Conservation (phyloP, 768 basidiomycete genomes). For the Hysterangium stoloniferum region DNA sequence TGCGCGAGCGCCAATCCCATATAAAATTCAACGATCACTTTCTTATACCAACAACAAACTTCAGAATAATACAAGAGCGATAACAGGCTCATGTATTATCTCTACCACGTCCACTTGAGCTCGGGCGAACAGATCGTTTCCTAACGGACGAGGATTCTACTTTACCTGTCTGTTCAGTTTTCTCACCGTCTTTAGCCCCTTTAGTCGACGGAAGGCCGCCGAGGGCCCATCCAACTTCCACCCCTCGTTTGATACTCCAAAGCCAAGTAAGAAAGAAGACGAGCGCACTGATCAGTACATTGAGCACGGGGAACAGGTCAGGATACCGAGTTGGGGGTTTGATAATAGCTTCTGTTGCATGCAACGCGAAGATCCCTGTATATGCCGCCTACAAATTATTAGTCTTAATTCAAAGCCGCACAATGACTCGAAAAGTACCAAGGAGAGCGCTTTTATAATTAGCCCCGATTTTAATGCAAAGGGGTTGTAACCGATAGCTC, state of each 20-base stretch:
- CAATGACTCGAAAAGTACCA: conserved; percentile 30
- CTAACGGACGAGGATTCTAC: too few relatives aligned
- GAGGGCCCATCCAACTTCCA: conserved; percentile 77
- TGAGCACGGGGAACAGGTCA: conserved; percentile 78
- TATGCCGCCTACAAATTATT: conserved; percentile 44
- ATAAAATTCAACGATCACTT: too few relatives aligned
- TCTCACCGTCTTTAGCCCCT: neutral
- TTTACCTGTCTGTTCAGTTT: too few relatives aligned
- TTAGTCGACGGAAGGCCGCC: conserved; percentile 31
- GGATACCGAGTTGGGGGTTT: conserved; percentile 71
- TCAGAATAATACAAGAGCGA: too few relatives aligned
- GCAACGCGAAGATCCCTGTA: conserved; percentile 43
- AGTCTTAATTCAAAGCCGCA: neutral
- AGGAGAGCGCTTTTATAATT: conserved; percentile 40
- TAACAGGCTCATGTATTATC: too few relatives aligned
- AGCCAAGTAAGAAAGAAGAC: conserved; percentile 81
- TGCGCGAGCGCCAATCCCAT: too few relatives aligned
- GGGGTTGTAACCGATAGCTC: conserved; percentile 70
- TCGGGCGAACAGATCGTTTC: too few relatives aligned
- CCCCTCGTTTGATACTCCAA: conserved; percentile 78
- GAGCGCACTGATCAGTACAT: conserved; percentile 71
- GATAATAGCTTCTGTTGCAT: conserved; percentile 54
- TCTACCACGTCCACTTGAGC: too few relatives aligned
- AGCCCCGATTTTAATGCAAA: conserved; percentile 38
- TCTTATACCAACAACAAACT: too few relatives aligned